These are phyloP conservation scores for Fermentozyma sake DNA, from an alignment of 1,139 yeast species.

Conservation along the genomic window DNA sequence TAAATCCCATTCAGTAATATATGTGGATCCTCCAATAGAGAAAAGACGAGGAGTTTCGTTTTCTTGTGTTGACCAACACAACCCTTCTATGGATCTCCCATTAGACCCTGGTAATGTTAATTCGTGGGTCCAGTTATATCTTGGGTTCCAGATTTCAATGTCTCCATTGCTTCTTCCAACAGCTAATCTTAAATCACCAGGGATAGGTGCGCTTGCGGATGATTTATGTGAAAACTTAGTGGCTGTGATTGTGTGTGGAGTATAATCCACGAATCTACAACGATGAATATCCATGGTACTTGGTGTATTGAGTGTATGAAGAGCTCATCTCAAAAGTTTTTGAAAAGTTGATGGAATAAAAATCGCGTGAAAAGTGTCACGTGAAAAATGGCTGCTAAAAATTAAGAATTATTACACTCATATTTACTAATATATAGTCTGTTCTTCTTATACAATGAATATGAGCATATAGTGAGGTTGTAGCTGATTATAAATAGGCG, in stretches of 20 bases:
- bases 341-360: background rate
- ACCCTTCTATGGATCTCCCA: constrained; percentile 84
- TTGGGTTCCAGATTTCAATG: constrained; percentile 94
- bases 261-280: constrained; percentile 86
- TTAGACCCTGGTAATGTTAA: constrained; percentile 70
- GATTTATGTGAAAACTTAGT: constrained; percentile 75
- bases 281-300: constrained; percentile 73
- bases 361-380: constrained; percentile 2
- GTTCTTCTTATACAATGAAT: no score
- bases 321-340: constrained; percentile 1
- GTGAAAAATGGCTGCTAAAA: no score
- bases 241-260: constrained; percentile 82
- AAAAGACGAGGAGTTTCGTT: constrained; percentile 63
- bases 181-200: constrained; percentile 71
- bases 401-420: no score
- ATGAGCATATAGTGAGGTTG: no score
- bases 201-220: constrained; percentile 41
- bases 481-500: no score
- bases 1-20: constrained; percentile 90
- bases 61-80: constrained; percentile 62
- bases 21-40: constrained; percentile 91
- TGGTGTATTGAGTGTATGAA: constrained; percentile 1
- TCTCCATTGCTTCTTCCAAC: constrained; percentile 94
- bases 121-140: constrained; percentile 54
- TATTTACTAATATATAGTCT: no score